Evolutionary conservation across 257 asterid species (phyloP), one percentile per base, ranked within the genome.

Genomic region (Solanum appendiculatum): DNA sequence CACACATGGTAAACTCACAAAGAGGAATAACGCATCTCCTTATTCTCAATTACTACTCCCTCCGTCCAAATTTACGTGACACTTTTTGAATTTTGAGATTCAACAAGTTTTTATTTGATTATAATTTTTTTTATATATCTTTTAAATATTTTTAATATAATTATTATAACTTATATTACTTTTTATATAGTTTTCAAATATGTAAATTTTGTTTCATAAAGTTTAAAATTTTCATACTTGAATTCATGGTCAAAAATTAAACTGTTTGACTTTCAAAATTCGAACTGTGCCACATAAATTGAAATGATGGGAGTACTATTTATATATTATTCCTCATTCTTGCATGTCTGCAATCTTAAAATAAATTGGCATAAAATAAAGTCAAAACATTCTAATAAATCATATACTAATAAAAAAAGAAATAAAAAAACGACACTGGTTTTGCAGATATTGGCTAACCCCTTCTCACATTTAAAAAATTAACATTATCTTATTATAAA

Each of bases 81-180:
- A n/a, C 3, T 10, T 60, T n/a, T 60, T 0, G 0, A 2, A 60
- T 3, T 23, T 9, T 23, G 1, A 9, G 0, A 9, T 60, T 60
- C 6, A 58, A 58, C 0, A 3, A 1, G 0, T 20, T 7, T 51
- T 8, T 7, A 20, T 56, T 20, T 54, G 2, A 7, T 4, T 46
- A 2, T 44, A 44, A 2, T 4, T 1, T 18, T 51, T 18, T 54
- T 18, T 15, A 54, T 54, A 1, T 54, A 54, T 20, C 4, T 58
- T 60, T 9, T 1, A 46, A 58, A 58, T 23, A 23, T 0, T 58
- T 58, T 9, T 0, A 58, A 9, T 23, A 23, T 4, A 23, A 23
- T 0, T 58, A 58, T 58, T 58, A 0, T 58, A 6, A 9, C 1
- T 9, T 9, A 23, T 58, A 58, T 1, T 23, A 23, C 0, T 58